Conservation (phyloP, 164 flowering plant genomes). For the Akebia trifoliata region DNA sequence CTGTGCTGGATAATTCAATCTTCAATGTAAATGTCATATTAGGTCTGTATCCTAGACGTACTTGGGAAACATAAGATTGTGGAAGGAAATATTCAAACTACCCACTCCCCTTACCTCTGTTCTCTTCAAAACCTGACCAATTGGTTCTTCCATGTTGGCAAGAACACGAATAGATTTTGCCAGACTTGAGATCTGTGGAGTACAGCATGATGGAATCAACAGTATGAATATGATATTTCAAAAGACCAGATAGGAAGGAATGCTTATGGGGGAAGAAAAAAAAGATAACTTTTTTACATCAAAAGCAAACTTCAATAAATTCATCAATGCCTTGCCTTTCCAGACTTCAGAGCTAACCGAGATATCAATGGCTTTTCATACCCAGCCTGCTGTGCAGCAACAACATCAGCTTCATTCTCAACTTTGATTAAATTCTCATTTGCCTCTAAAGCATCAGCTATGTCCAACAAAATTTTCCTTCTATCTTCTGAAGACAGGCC, state of each 20-base stretch:
- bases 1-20: too few relatives aligned
- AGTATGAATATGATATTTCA: not conserved
- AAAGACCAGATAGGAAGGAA: not conserved
- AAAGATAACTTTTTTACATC: not conserved
- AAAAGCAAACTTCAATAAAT: not conserved
- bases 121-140: conserved; percentile 69
- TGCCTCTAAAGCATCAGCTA: conserved; percentile 87
- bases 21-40: not conserved
- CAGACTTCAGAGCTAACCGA: conserved; percentile 76
- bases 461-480: conserved; percentile 60
- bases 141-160: conserved; percentile 94
- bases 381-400: conserved; percentile 70
- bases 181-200: conserved; percentile 62
- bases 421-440: conserved; percentile 52
- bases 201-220: conserved; percentile 2
- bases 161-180: conserved; percentile 82
- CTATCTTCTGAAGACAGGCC: conserved; percentile 63
- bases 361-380: conserved; percentile 79
- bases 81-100: not conserved
- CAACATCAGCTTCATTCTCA: conserved; percentile 91
- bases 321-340: conserved; percentile 52
- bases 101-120: conserved; percentile 57
- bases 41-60: not conserved
- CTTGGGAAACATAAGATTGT: not conserved
- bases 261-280: not conserved